phyloP scores from a whole-genome alignment of 768 basidiomycete species.

The Exsudoporus frostii region DNA sequence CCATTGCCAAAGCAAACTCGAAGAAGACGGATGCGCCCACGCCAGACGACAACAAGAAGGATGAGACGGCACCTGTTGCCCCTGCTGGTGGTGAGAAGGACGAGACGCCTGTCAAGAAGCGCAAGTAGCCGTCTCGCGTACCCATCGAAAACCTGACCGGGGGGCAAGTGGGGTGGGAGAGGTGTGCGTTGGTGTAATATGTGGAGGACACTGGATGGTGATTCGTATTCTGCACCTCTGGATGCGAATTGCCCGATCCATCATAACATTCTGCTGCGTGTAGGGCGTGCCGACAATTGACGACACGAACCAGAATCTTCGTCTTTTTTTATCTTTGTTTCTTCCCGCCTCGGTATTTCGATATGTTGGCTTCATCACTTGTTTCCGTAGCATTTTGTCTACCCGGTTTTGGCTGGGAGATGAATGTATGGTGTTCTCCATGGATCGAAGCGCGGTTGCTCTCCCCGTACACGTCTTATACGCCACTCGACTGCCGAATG shows the following conservation, averaged over 20 bases:
- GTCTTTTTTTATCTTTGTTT: slow-evolving; percentile 7
- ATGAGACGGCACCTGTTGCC: slow-evolving; percentile 62
- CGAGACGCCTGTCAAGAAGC: slow-evolving; percentile 69
- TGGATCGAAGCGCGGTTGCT: background rate
- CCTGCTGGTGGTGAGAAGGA: slow-evolving; percentile 71
- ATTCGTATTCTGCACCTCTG: background rate
- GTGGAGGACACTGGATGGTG: slow-evolving; percentile 11
- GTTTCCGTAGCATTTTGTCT: slow-evolving; percentile 19
- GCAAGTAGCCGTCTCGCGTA: slow-evolving; percentile 43
- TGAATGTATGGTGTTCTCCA: slow-evolving; percentile 26
- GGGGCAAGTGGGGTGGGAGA: background rate
- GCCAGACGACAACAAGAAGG: slow-evolving; percentile 66
- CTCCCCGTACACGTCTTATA: background rate
- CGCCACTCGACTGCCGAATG: background rate
- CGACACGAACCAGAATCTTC: background rate
- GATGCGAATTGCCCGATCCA: background rate
- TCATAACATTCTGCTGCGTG: slow-evolving; percentile 9
- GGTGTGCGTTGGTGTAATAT: slow-evolving; percentile 3
- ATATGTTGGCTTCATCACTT: slow-evolving; percentile 10
- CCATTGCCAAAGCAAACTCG: slow-evolving; percentile 60
- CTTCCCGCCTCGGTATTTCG: background rate
- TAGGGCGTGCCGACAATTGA: slow-evolving; percentile 6
- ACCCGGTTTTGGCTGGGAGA: slow-evolving; percentile 1
- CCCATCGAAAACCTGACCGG: slow-evolving; percentile 8
- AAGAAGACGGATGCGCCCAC: slow-evolving; percentile 75